These are phyloP conservation scores for Cryptococcus wingfieldii DNA, from an alignment of 1,284 basidiomycete genomes.

Conservation along the genomic window DNA sequence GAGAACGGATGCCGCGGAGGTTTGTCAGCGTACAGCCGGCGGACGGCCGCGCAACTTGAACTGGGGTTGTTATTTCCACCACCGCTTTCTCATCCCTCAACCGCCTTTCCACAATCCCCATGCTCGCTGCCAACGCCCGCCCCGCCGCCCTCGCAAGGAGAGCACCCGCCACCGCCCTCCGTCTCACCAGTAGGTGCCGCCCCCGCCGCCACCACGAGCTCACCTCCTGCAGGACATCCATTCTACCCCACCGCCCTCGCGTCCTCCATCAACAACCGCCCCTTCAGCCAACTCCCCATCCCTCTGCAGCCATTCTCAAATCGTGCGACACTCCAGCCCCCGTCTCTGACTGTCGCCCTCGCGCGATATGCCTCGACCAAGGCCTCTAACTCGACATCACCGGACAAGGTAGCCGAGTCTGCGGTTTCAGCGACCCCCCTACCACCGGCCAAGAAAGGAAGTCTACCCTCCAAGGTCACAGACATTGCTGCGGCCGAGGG, in stretches of 20 bases:
- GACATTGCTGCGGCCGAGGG: constrained; percentile 48
- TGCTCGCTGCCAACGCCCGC: constrained; percentile 1
- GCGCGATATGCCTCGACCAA: constrained; percentile 26
- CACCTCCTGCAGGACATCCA: constrained; percentile 3
- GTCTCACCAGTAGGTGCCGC: background rate
- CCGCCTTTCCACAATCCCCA: background rate
- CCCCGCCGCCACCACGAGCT: background rate
- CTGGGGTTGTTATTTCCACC: background rate
- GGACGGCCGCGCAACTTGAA: no score
- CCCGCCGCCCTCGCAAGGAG: constrained; percentile 1
- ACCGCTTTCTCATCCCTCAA: background rate
- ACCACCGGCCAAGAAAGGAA: constrained; percentile 23
- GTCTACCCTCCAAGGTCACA: constrained; percentile 22
- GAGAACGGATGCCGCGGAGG: background rate
- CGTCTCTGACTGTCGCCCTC: background rate
- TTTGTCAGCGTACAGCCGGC: background rate
- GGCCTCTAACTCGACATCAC: background rate
- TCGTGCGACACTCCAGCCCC: constrained; percentile 3
- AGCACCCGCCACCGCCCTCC: background rate
- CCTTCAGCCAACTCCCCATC: constrained; percentile 14
- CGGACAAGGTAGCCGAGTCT: no score
- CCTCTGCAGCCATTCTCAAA: constrained; percentile 9
- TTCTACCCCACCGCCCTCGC: constrained; percentile 9
- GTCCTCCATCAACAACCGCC: constrained; percentile 6
- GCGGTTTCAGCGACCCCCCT: constrained; percentile 15